phyloP scores from a whole-genome alignment of 805 yeast genomes.

The Kazachstania africana region DNA sequence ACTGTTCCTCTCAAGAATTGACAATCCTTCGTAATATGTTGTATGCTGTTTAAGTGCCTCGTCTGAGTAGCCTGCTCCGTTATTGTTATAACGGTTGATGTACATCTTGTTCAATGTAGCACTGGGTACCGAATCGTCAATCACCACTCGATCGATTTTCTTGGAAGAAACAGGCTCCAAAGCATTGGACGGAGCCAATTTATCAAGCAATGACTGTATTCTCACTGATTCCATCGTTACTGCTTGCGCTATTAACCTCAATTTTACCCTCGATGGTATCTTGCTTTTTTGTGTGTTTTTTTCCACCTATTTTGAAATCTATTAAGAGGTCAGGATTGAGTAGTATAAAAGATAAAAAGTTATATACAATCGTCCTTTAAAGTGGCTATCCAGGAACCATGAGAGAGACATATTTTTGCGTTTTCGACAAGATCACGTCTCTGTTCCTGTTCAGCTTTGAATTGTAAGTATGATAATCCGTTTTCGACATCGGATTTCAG shows the following conservation, averaged over 20 bases:
- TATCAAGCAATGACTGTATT: conserved; percentile 1
- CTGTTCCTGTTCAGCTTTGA: conserved; percentile 18
- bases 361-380: conserved; percentile 31
- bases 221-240: not conserved
- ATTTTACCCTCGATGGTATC: not conserved
- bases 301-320: not conserved
- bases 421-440: conserved; percentile 24
- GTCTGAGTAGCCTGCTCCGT: conserved; percentile 1
- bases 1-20: conserved; percentile 28
- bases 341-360: not conserved
- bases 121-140: conserved; percentile 11
- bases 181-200: conserved; percentile 2
- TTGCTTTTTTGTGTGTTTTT: not conserved
- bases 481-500: conserved; percentile 1
- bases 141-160: not conserved
- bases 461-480: conserved; percentile 20
- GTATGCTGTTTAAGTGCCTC: not conserved
- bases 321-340: not conserved
- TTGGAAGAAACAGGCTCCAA: conserved; percentile 1
- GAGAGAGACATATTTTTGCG: conserved; percentile 18
- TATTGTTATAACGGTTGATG: conserved; percentile 9
- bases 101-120: conserved; percentile 10
- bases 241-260: not conserved
- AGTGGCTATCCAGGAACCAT: conserved; percentile 39
- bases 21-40: conserved; percentile 14